Base-by-base conservation (phyloP, 2,329 filamentous ascomycete species). In the Diaporthe helianthi region DNA sequence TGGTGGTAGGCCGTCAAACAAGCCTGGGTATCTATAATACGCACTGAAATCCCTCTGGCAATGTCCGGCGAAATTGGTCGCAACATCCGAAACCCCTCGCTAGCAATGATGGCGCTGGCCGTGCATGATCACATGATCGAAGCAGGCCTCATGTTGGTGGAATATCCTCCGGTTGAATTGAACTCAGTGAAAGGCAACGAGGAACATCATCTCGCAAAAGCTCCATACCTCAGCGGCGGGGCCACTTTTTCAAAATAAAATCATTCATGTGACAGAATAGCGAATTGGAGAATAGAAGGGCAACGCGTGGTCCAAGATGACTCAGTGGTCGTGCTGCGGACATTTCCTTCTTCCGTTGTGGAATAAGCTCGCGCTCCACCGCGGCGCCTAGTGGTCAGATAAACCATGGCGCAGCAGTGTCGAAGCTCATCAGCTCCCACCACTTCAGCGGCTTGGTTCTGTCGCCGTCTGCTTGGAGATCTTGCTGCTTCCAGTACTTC, bases 401-500 rank as follows among this genome's bases (percentile, higher is more conserved):
- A 68, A 79, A 79, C 78, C 78, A 80, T 8, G 78, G 78, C 38
- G 75, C 75, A 19, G 73, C 73, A 52, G 75, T 75, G 47, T 76
- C 74, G 67, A 81, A 70, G 51, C 80, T 77, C 38, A 82, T 75
- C 38, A 79, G 73, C 47, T 79, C 77, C 76, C 80, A 80, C 80
- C 80, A 82, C 69, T 82, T 80, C 4, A 79, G 67, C 55, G 72
- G 71, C n/a, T 70, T 71, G 19, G 73, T 54, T 33, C 71, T 73
- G 53, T 76, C 76, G 55, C 46, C 61, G 31, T 80, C 78, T 6
- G 75, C 76, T 29, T 76, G 73, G 19, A 84, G 76, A 71, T 84
- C 83, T 69, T 79, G 77, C 65, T 80, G 80, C 73, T 83, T 84
- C 83, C 83, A 85, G 47, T 82, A 79, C 1, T 76, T 76, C 72